phyloP scores from a whole-genome alignment of 2,329 filamentous ascomycete genomes.

The Xylaria sp. region DNA sequence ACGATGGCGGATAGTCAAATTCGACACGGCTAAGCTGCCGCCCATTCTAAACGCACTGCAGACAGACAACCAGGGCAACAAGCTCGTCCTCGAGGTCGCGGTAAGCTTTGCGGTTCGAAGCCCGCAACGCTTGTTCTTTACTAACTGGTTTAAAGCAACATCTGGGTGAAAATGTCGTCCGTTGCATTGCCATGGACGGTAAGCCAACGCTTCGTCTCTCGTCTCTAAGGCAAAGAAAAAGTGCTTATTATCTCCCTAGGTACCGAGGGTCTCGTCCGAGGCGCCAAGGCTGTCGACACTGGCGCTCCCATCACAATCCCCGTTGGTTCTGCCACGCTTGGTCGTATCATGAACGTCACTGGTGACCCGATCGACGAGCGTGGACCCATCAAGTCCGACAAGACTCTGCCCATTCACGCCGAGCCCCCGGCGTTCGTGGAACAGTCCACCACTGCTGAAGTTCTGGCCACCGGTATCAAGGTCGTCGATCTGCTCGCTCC shows the following conservation, averaged over 20 bases:
- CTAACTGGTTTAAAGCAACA: constrained; percentile 79
- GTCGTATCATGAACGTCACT: constrained; percentile 99
- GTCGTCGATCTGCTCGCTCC: constrained; percentile 98
- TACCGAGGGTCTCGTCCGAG: constrained; percentile 99
- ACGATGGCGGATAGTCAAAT: constrained; percentile 79
- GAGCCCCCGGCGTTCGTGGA: constrained; percentile 93
- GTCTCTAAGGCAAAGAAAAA: constrained; percentile 12
- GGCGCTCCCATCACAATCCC: constrained; percentile 96
- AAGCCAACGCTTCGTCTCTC: constrained; percentile 55
- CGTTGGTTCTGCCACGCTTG: constrained; percentile 91
- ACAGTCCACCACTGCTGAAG: constrained; percentile 95
- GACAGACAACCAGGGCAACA: constrained; percentile 90
- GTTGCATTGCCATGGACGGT: constrained; percentile 99
- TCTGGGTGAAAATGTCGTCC: constrained; percentile 98
- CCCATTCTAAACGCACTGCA: constrained; percentile 97
- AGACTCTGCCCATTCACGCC: constrained; percentile 90
- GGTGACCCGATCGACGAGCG: constrained; percentile 99
- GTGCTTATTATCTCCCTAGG: constrained; percentile 62
- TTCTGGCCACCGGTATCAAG: constrained; percentile 99
- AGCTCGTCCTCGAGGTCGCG: constrained; percentile 95
- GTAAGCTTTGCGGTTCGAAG: constrained; percentile 65
- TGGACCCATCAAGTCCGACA: constrained; percentile 94
- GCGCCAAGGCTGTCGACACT: constrained; percentile 84
- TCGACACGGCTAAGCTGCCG: constrained; percentile 92
- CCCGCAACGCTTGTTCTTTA: constrained; percentile 45